Evolutionary conservation across 129 eudicot genomes (phyloP).

Genomic region (Solidago caesia): DNA sequence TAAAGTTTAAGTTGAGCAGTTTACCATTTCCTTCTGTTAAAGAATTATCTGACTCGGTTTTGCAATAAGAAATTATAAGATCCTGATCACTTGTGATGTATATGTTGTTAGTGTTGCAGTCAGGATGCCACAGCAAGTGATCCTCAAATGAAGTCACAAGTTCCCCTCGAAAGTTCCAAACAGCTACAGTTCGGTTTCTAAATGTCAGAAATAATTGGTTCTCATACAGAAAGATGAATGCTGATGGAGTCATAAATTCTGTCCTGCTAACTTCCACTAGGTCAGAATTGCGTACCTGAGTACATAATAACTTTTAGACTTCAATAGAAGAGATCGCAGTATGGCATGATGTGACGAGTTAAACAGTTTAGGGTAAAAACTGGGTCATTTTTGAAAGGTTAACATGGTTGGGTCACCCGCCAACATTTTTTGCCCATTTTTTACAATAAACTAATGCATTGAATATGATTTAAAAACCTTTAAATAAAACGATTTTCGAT

Average conservation of each 20-base stretch:
- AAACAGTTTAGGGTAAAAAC: too few relatives aligned
- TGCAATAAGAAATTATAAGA: conserved; percentile 85
- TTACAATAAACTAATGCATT: not conserved
- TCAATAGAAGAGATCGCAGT: not conserved
- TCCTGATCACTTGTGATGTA: conserved; percentile 92
- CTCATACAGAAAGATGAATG: conserved; percentile 79
- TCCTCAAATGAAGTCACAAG: conserved; percentile 94
- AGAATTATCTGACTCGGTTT: conserved; percentile 72
- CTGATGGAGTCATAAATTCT: conserved; percentile 95
- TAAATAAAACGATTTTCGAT: not conserved
- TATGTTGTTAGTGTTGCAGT: conserved; percentile 87
- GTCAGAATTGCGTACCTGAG: conserved; percentile 73
- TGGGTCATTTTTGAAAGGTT: too few relatives aligned
- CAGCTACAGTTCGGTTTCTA: conserved; percentile 81
- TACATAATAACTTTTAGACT: not conserved
- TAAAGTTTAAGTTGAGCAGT: too few relatives aligned
- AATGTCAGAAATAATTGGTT: conserved; percentile 77
- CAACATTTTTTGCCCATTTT: not conserved
- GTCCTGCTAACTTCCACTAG: conserved; percentile 78
- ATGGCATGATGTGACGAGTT: not conserved
- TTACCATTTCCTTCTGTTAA: conserved; percentile 64
- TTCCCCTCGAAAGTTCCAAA: conserved; percentile 93
- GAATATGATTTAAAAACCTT: not conserved
- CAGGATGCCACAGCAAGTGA: conserved; percentile 87
- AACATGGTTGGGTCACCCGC: not conserved